Base-by-base conservation (phyloP, 176 grass and related monocot species). In the Zoysia pacifica region DNA sequence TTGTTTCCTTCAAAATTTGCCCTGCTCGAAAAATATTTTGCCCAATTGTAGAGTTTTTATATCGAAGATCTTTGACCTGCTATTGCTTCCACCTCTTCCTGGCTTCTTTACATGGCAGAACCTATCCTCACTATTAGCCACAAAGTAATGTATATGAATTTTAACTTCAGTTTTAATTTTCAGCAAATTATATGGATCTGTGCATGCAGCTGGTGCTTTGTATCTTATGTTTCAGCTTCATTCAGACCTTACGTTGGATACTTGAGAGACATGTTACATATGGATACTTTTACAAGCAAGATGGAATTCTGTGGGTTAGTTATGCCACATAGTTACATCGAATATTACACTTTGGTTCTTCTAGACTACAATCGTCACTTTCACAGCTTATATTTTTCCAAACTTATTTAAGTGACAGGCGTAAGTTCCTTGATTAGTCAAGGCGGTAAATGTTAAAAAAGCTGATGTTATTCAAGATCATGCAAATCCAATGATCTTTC, bases 361-460 rank as follows among this genome's bases (percentile, higher is more conserved):
- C 67, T 65, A 85, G 47, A 39, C 39, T 38, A 18, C 4, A 53
- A 35, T 11, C 18, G 46, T 65, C 39, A 52, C 38, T 37, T 64
- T 78, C 47, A 51, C 15, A 5, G 6, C 67, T 54, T 67, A 38
- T 37, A 28, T 65, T 84, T 50, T 76, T 85, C 82, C 82, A 84
- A 39, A 38, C 9, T 72, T 85, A 71, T 28, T 66, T 78, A 54
- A 85, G 71, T 37, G 37, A 19, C 74, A 70, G 46, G 74, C 70
- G 82, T 54, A 77, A 19, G 16, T 43, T 51, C 70, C 46, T 77
- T 52, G 1, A 36, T 52, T 7, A 14, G 67, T 70, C 38, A 78
- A 62, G 12, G 1, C 13, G 62, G 9, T 62, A 61, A 84, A 63
- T 71, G 12, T 16, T 78, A 12, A 54, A 77, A 51, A 11, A 28